Evolutionary conservation across 139 green algal genomes (phyloP).

Genomic region (Volvox reticuliferus): DNA sequence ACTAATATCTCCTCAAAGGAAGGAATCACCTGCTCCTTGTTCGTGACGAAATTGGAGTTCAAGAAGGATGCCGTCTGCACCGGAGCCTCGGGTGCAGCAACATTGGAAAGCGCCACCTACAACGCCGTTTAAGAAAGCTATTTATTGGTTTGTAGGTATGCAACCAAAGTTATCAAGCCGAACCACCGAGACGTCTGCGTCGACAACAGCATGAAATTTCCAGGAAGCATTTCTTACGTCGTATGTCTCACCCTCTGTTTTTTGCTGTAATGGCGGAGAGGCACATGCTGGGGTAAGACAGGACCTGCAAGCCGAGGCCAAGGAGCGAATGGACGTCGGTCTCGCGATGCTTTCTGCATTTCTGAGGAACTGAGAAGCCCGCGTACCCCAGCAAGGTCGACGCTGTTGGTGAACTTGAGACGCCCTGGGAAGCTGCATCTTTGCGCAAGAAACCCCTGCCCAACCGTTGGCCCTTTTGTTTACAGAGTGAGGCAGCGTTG

Average conservation of each 20-base stretch:
- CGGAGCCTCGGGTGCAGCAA: slow-evolving; percentile 19
- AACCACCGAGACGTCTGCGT: no score
- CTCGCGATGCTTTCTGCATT: neutral
- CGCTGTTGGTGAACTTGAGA: slow-evolving; percentile 16
- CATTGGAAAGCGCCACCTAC: neutral
- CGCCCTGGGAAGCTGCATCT: slow-evolving; percentile 11
- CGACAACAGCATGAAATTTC: no score
- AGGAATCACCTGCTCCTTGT: slow-evolving; percentile 31
- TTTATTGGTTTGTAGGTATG: no score
- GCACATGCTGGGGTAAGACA: neutral
- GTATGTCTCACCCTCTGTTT: neutral
- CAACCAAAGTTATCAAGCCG: no score
- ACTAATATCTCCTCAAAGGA: no score
- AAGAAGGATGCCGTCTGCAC: neutral
- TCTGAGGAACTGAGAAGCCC: neutral
- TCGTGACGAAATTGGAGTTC: slow-evolving; percentile 13
- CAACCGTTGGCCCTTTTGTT: neutral
- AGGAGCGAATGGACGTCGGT: neutral
- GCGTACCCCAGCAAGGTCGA: slow-evolving; percentile 7
- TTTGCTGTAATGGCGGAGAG: neutral
- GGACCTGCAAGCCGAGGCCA: neutral
- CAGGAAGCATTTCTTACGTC: no score
- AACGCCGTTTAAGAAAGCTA: neutral
- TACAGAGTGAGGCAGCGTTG: neutral
- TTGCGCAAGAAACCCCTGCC: neutral